These are phyloP conservation scores for Stachybotrys chartarum DNA, from an alignment of 2,329 filamentous ascomycete genomes.

Conservation along the genomic window DNA sequence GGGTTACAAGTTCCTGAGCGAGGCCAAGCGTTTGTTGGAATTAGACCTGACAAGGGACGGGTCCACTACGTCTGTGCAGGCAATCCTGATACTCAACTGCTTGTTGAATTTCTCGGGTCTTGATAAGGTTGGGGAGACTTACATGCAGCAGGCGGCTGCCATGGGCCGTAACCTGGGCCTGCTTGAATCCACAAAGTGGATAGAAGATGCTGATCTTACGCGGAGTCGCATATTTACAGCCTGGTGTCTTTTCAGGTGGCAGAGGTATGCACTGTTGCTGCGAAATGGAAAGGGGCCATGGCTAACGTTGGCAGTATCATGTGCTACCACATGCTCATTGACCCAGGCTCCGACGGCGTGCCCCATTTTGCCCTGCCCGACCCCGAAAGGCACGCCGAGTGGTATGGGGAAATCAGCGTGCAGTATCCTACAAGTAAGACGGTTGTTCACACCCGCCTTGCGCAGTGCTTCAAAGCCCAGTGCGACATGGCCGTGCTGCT, in stretches of 20 bases:
- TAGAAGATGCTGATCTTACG: slow-evolving; percentile 8
- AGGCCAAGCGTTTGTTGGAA: slow-evolving; percentile 27
- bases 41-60: slow-evolving; percentile 9
- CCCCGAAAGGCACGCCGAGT: slow-evolving; percentile 9
- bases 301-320: neutral
- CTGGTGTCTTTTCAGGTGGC: slow-evolving; percentile 24
- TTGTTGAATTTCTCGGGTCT: slow-evolving; percentile 19
- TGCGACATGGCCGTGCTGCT: slow-evolving; percentile 18
- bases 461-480: slow-evolving; percentile 17
- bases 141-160: slow-evolving; percentile 16
- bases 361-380: slow-evolving; percentile 18
- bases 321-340: slow-evolving; percentile 1
- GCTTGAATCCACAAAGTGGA: slow-evolving; percentile 7
- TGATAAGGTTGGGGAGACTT: slow-evolving; percentile 26
- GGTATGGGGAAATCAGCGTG: slow-evolving; percentile 22
- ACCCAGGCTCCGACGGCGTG: slow-evolving; percentile 1
- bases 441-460: slow-evolving; percentile 13
- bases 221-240: slow-evolving; percentile 18
- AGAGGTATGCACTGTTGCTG: too few species aligned
- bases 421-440: slow-evolving; percentile 17
- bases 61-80: slow-evolving; percentile 21
- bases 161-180: slow-evolving; percentile 21
- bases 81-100: slow-evolving; percentile 20
- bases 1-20: slow-evolving; percentile 26
- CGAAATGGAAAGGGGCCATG: neutral